Base-by-base conservation (phyloP, 192 early-diverging fungal genomes). In the Helicostylum pulchrum region DNA sequence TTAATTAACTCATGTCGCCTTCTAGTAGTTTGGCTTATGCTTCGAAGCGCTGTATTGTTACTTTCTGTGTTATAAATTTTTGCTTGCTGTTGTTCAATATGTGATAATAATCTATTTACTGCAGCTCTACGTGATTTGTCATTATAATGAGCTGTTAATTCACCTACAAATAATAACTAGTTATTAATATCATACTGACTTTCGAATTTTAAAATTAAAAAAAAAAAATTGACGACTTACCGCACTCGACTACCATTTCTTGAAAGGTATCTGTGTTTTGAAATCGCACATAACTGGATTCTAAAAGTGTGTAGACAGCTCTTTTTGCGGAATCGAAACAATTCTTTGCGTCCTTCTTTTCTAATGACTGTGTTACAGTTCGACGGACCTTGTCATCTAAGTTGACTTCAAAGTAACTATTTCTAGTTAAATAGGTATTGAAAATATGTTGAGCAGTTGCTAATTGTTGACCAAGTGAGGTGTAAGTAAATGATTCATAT, bases 401-500 rank as follows among this genome's bases (percentile, higher is more conserved):
- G 59, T 84, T 84, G 14, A 84, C 72, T 77, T 84, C 83, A 64
- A 84, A 80, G 42, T 80, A 72, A 31, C 75, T 78, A 32, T 79
- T 80, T n/a, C 46, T 71, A n/a, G 73, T 75, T 26, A 84, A 63
- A 59, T 84, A 84, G 7, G 80, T 85, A n/a, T 84, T 71, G 23
- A 70, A 82, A n/a, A 84, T 78, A 26, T 83, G 75, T 43, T 80
- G 66, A 3, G 83, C 83, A 45, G 71, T 81, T 26, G 61, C 62
- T 8, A 72, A 30, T 59, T 81, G 79, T 39, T 83, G 72, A 14
- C 45, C 42, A 46, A 48, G 53, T 3, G 58, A 70, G 2, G 21
- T n/a, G 50, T 79, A 84, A 2, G 53, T 51, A 26, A 67, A 67
- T 0, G 77, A 64, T 55, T 81, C 79, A 54, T 82, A 84, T 58